Base-by-base conservation (phyloP, 345 rosid species). In the Psidium friedrichsthalianum region DNA sequence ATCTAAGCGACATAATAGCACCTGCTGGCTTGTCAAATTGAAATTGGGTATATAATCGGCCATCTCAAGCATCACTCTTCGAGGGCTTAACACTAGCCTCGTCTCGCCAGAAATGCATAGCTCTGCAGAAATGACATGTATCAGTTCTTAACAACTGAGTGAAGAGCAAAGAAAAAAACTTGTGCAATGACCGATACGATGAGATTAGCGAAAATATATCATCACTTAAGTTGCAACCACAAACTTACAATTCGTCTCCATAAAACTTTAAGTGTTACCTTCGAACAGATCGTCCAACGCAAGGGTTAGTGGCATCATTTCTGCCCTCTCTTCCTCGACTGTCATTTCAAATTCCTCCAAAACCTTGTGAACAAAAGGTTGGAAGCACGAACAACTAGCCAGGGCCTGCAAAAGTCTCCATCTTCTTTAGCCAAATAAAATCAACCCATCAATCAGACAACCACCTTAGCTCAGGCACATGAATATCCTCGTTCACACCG, bases 1-100 rank as follows among this genome's bases (percentile, higher is more conserved):
- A 82, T 1, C 1, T 29, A 32, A 5, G 11, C 29, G 27, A 74
- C 42, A 6, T 51, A 83, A 82, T 20, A n/a, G 58, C 82, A 97
- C 99, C 97, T 97, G 99, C 85, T 97, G 95, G 89, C 92, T 93
- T 5, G 94, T 91, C 83, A 97, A 87, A 90, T 91, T 93, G 92
- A 95, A 95, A 86, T 93, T 90, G 85, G 87, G 91, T 83, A 90
- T 87, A 85, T 93, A 92, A 55, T 87, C 84, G 8, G 93, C 56
- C 93, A 97, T 86, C 59, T 94, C 97, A 27, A 86, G 89, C 98
- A 97, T 97, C 89, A 97, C 97, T 83, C 89, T 74, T 61, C 88
- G 86, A 53, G 98, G 98, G 86, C 88, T 93, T 64, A 93, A 89
- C 16, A 93, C 93, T 83, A 91, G 85, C 87, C 84, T 90, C 53